These are phyloP conservation scores for Pseudodiploospora longispora DNA, from an alignment of 2,329 filamentous ascomycete species.

Conservation along the genomic window DNA sequence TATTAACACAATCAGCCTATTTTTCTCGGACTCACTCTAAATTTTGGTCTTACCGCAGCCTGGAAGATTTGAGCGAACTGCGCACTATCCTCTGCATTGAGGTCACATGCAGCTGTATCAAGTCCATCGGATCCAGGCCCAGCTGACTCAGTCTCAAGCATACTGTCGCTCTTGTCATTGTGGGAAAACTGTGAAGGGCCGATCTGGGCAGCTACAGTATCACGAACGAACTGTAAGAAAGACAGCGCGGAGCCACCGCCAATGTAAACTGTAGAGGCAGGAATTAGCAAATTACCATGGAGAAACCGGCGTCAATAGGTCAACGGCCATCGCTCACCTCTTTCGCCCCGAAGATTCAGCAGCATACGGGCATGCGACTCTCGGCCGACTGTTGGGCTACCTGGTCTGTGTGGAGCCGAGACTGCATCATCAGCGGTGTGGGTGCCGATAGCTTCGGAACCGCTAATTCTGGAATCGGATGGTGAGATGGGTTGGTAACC, in stretches of 20 bases:
- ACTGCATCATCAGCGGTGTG: constrained; percentile 10
- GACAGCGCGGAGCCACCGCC: constrained; percentile 46
- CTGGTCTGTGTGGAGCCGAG: not conserved
- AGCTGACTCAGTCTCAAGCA: constrained; percentile 39
- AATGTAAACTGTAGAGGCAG: constrained; percentile 31
- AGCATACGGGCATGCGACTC: constrained; percentile 34
- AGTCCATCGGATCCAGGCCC: constrained; percentile 3
- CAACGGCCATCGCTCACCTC: constrained; percentile 26
- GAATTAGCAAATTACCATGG: too few relatives aligned
- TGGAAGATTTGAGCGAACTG: constrained; percentile 11
- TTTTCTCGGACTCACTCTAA: too few relatives aligned
- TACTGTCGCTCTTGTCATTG: constrained; percentile 39
- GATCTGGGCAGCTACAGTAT: constrained; percentile 39
- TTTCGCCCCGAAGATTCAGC: constrained; percentile 43
- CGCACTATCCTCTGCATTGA: constrained; percentile 12
- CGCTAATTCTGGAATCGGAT: constrained; percentile 20
- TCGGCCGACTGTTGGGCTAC: constrained; percentile 3
- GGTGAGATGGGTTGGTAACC: constrained; percentile 19
- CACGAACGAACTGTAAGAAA: constrained; percentile 45
- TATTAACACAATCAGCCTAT: constrained; percentile 7
- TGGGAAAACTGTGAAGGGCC: constrained; percentile 47
- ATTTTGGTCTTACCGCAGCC: constrained; percentile 11
- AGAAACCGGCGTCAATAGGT: not conserved
- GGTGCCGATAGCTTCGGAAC: constrained; percentile 8
- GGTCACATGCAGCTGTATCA: constrained; percentile 3